Evolutionary conservation across 2,329 filamentous ascomycete genomes (phyloP).

Genomic region (Xylaria arbuscula): DNA sequence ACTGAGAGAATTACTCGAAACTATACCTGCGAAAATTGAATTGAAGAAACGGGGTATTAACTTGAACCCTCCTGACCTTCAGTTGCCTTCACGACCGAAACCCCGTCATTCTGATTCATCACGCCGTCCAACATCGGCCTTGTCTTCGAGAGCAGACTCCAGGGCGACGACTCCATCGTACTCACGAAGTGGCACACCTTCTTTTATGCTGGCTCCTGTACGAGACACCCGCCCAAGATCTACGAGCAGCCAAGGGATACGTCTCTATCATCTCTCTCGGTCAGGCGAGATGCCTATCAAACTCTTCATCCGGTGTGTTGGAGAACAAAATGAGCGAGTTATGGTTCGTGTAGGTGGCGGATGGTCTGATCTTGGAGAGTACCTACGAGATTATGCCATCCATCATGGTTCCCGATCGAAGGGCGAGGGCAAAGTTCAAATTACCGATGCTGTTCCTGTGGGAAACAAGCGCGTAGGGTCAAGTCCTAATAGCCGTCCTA

Average conservation of each 20-base stretch:
- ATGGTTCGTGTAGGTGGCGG: conserved; percentile 98
- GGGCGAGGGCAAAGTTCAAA: conserved; percentile 66
- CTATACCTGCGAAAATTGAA: conserved; percentile 82
- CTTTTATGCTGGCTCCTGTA: conserved; percentile 74
- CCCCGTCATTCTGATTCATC: conserved; percentile 58
- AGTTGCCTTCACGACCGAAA: conserved; percentile 59
- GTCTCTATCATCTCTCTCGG: conserved; percentile 90
- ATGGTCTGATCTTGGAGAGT: conserved; percentile 97
- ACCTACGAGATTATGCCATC: conserved; percentile 89
- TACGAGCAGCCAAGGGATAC: conserved; percentile 75
- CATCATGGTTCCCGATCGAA: conserved; percentile 84
- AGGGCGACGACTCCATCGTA: conserved; percentile 69
- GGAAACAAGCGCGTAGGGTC: conserved; percentile 52
- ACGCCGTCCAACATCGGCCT: conserved; percentile 61
- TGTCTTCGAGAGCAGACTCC: conserved; percentile 58
- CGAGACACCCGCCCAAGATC: conserved; percentile 62
- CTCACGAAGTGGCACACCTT: conserved; percentile 66
- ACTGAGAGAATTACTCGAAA: conserved; percentile 81
- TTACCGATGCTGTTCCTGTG: conserved; percentile 61
- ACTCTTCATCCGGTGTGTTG: conserved; percentile 91
- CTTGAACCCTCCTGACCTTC: conserved; percentile 69
- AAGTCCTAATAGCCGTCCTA: conserved; percentile 56
- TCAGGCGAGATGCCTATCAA: conserved; percentile 90
- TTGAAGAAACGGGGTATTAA: conserved; percentile 69
- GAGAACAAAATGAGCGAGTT: conserved; percentile 88